Percentiles rank a stretch among this genome's conserved stretches.
Evolutionary conservation across 306 rosid genomes (phyloP).

Genomic region (Lathyrus oleraceus): DNA sequence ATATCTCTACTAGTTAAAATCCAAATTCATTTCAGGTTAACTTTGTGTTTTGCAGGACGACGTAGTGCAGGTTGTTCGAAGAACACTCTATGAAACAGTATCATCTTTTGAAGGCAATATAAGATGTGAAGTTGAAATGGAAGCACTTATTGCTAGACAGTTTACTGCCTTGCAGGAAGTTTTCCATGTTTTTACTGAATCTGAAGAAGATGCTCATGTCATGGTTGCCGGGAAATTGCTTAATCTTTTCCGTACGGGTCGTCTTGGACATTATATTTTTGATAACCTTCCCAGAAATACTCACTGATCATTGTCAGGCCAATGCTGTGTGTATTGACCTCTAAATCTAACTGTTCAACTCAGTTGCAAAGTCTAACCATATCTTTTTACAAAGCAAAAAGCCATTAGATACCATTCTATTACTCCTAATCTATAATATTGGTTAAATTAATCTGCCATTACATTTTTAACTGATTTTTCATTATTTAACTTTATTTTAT

Average conservation of each 20-base stretch:
- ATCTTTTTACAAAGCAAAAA: background rate
- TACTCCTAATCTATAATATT: too few species aligned
- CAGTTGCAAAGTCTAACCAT: background rate
- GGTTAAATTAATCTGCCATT: too few species aligned
- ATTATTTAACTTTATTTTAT: too few species aligned
- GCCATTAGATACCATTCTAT: too few species aligned
- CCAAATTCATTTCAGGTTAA: background rate
- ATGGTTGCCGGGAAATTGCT: slow-evolving; percentile 64
- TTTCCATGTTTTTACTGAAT: slow-evolving; percentile 52
- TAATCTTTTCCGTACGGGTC: slow-evolving; percentile 79
- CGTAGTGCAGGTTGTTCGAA: slow-evolving; percentile 60
- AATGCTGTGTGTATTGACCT: background rate
- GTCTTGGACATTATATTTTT: slow-evolving; percentile 71
- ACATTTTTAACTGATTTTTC: too few species aligned
- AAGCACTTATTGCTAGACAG: slow-evolving; percentile 50
- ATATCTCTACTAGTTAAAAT: background rate
- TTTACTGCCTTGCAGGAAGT: slow-evolving; percentile 49
- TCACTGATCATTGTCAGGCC: background rate
- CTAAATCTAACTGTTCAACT: background rate
- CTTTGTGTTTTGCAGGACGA: slow-evolving; percentile 51
- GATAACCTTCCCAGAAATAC: slow-evolving; percentile 50
- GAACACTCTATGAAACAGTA: slow-evolving; percentile 53
- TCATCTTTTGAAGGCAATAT: slow-evolving; percentile 54
- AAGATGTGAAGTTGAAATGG: slow-evolving; percentile 48
- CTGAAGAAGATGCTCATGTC: slow-evolving; percentile 40